These are phyloP conservation scores for Starmerella floris DNA, from an alignment of 805 yeast genomes.

Conservation along the genomic window DNA sequence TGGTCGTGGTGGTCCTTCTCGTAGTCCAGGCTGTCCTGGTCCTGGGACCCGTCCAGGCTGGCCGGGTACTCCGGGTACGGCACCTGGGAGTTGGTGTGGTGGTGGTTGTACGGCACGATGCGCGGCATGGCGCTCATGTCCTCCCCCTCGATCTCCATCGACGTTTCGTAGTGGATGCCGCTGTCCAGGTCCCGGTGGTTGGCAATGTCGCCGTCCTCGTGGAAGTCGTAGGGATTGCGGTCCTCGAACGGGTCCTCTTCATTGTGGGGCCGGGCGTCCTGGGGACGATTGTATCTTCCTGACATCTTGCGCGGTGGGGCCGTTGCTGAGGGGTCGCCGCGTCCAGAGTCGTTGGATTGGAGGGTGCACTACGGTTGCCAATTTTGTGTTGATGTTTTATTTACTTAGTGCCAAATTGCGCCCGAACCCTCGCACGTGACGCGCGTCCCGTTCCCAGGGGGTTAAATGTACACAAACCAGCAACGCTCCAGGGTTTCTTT, in stretches of 20 bases:
- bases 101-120: conserved; percentile 17
- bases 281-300: conserved; percentile 8
- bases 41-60: conserved; percentile 13
- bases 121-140: conserved; percentile 11
- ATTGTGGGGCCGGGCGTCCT: conserved; percentile 5
- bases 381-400: neutral
- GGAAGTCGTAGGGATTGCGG: conserved; percentile 11
- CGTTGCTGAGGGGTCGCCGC: neutral
- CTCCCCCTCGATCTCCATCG: conserved; percentile 8
- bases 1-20: conserved; percentile 18
- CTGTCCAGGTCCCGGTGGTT: conserved; percentile 10
- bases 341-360: neutral
- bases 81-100: conserved; percentile 18
- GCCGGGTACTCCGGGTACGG: conserved; percentile 9
- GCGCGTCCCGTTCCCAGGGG: too few species aligned
- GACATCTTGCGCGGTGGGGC: conserved; percentile 2
- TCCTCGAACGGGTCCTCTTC: conserved; percentile 17
- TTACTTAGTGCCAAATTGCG: neutral
- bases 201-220: conserved; percentile 18
- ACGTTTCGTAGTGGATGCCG: neutral
- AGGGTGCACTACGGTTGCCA: neutral
- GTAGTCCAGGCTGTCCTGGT: conserved; percentile 14
- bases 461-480: too few species aligned
- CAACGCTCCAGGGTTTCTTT: too few species aligned
- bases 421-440: neutral